Evolutionary conservation across 2,329 filamentous ascomycete species (phyloP).

Genomic region (Neonectria coccinea): DNA sequence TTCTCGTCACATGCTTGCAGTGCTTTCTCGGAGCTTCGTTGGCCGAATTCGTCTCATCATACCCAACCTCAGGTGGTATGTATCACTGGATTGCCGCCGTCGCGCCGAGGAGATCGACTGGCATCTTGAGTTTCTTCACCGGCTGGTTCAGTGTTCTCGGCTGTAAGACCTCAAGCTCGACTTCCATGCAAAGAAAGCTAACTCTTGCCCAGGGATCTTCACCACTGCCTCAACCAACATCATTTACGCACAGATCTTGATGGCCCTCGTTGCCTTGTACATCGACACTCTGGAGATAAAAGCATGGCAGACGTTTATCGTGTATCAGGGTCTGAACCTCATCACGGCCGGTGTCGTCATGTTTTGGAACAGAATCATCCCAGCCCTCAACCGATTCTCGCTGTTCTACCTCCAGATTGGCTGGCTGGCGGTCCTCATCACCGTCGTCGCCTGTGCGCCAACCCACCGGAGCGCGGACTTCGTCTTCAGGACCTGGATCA

Average conservation of each 20-base stretch:
- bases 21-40: conserved; percentile 57
- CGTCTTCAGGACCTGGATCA: conserved; percentile 64
- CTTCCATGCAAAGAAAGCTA: neutral
- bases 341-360: conserved; percentile 58
- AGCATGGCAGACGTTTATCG: conserved; percentile 62
- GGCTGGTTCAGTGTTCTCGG: conserved; percentile 58
- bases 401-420: conserved; percentile 60
- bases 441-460: conserved; percentile 59
- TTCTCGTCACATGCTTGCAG: conserved; percentile 60
- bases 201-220: conserved; percentile 53
- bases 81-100: conserved; percentile 64
- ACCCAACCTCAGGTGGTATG: conserved; percentile 62
- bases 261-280: conserved; percentile 57
- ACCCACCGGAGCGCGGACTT: conserved; percentile 59
- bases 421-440: conserved; percentile 61
- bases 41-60: conserved; percentile 58
- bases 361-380: conserved; percentile 60
- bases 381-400: conserved; percentile 56
- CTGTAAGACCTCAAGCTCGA: conserved; percentile 36
- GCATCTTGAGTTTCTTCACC: conserved; percentile 57
- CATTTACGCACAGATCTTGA: conserved; percentile 56
- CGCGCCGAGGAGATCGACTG: conserved; percentile 54
- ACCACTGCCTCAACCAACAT: conserved; percentile 58
- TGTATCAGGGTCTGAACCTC: conserved; percentile 57
- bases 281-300: conserved; percentile 54